Evolutionary conservation across 345 rosid genomes (phyloP).

Genomic region (Pseudoturritis turrita): DNA sequence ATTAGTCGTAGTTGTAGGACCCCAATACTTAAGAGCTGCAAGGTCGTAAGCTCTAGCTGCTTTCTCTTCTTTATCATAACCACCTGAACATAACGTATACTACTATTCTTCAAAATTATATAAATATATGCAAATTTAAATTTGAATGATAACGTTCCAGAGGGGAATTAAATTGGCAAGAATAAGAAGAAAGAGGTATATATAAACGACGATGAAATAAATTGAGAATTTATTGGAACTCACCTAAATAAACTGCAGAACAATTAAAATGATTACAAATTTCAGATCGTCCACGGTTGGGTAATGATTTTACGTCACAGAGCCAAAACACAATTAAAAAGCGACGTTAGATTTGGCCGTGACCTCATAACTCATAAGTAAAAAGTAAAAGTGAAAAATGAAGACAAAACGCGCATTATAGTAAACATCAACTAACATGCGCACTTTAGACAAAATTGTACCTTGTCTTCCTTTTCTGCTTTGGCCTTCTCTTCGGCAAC

Average conservation of each 20-base stretch:
- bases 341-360: constrained; percentile 22
- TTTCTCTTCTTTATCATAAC: constrained; percentile 92
- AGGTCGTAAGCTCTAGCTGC: constrained; percentile 97
- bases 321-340: constrained; percentile 33
- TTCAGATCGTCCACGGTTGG: constrained; percentile 44
- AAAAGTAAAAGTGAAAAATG: background rate
- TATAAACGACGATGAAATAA: background rate
- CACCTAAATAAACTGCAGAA: constrained; percentile 78
- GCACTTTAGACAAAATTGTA: constrained; percentile 28
- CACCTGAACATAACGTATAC: constrained; percentile 45
- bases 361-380: background rate
- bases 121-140: background rate
- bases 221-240: constrained; percentile 33
- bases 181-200: background rate
- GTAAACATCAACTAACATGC: constrained; percentile 20
- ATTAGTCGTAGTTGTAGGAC: constrained; percentile 86
- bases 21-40: constrained; percentile 99
- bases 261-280: constrained; percentile 29
- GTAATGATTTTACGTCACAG: constrained; percentile 50
- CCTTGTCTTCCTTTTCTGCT: constrained; percentile 96
- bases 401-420: constrained; percentile 14
- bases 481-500: constrained; percentile 92
- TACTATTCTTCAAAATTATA: background rate
- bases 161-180: background rate
- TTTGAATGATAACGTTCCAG: background rate